phyloP scores from a whole-genome alignment of 495 filamentous ascomycete genomes.

The Podospora australis region DNA sequence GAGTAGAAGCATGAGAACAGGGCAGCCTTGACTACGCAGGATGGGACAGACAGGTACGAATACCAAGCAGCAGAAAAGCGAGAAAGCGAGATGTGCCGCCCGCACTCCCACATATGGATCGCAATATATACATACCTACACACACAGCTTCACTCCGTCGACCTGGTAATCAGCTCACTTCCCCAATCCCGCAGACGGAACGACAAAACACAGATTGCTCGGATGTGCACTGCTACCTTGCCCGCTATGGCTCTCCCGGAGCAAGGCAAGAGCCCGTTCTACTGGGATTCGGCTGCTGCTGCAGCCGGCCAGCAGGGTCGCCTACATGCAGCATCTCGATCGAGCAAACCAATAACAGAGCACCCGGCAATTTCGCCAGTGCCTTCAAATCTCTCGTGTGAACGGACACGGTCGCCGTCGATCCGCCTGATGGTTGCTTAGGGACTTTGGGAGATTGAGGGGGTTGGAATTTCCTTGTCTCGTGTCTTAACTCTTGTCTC shows the following conservation, averaged over 20 bases:
- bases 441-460: neutral
- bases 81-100: neutral
- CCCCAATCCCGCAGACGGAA: neutral
- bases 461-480: slow-evolving; percentile 9
- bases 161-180: neutral
- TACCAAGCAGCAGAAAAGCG: too few species aligned
- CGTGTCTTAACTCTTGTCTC: neutral
- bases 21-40: too few species aligned
- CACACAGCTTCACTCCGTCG: too few species aligned
- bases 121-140: too few species aligned
- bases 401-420: slow-evolving; percentile 19
- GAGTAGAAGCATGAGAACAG: neutral
- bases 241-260: neutral
- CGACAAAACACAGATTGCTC: too few species aligned
- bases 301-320: slow-evolving; percentile 5
- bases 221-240: neutral
- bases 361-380: slow-evolving; percentile 3
- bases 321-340: slow-evolving; percentile 17
- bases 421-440: slow-evolving; percentile 11
- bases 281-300: neutral
- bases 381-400: slow-evolving; percentile 1
- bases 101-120: too few species aligned
- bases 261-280: neutral
- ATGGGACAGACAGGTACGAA: too few species aligned
- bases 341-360: neutral